Evolutionary conservation across 148 eudicot species (phyloP).

Genomic region (Chenopodium berlandieri): DNA sequence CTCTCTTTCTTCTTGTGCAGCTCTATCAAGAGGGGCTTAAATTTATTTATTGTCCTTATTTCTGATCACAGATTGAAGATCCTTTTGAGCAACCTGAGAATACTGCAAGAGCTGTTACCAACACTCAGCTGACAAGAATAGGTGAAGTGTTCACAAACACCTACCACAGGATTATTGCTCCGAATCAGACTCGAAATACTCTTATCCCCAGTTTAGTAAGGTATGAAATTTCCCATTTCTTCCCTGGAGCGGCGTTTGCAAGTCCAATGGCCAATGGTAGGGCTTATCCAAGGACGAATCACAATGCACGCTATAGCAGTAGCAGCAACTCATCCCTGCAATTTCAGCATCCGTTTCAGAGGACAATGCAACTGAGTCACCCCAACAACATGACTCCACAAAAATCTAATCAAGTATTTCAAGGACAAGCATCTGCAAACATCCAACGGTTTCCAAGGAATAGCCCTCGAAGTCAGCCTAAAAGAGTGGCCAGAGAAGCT

Average conservation of each 20-base stretch:
- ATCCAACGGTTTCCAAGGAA: slow-evolving; percentile 13
- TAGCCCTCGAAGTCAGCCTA: slow-evolving; percentile 9
- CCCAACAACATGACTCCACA: slow-evolving; percentile 14
- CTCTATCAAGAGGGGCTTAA: neutral
- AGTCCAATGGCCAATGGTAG: slow-evolving; percentile 12
- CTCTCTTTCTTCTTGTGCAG: slow-evolving; percentile 2
- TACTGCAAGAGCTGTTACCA: slow-evolving; percentile 57
- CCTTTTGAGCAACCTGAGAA: slow-evolving; percentile 77
- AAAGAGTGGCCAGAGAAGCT: slow-evolving; percentile 12
- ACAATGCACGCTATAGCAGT: slow-evolving; percentile 9
- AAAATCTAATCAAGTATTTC: slow-evolving; percentile 14
- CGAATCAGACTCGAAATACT: slow-evolving; percentile 31
- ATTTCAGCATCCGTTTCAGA: slow-evolving; percentile 24
- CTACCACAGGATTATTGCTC: slow-evolving; percentile 32
- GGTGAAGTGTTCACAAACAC: slow-evolving; percentile 43
- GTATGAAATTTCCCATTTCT: slow-evolving; percentile 28
- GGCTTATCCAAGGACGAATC: slow-evolving; percentile 17
- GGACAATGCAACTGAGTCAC: slow-evolving; percentile 17
- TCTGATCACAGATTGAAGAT: slow-evolving; percentile 58
- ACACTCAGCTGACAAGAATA: slow-evolving; percentile 40
- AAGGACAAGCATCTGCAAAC: slow-evolving; percentile 6
- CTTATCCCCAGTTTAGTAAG: slow-evolving; percentile 40
- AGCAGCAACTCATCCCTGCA: slow-evolving; percentile 23
- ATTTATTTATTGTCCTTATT: neutral
- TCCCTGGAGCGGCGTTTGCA: slow-evolving; percentile 28